Evolutionary conservation across 148 eudicot species (phyloP).

Genomic region (Vaccinium vitisidaea): DNA sequence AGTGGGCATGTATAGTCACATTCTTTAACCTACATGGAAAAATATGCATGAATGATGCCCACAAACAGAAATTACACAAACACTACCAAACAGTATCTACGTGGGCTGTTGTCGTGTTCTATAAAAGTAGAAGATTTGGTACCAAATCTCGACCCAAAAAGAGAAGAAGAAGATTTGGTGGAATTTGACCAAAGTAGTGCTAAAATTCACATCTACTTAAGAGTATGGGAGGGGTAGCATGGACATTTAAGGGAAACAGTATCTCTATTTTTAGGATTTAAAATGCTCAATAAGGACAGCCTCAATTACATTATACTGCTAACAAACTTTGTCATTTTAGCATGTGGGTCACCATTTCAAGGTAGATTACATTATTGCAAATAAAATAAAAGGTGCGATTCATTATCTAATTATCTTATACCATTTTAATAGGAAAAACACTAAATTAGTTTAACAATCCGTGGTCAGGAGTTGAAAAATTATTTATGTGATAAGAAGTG

Average conservation of each 20-base stretch:
- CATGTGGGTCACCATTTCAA: neutral
- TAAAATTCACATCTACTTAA: neutral
- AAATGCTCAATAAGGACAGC: neutral
- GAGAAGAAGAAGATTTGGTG: neutral
- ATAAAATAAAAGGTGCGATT: neutral
- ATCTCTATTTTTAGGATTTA: neutral
- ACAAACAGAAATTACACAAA: constrained; percentile 3
- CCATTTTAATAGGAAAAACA: neutral
- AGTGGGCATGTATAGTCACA: neutral
- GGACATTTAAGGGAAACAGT: neutral
- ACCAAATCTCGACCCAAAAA: too few relatives aligned
- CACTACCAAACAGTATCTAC: neutral
- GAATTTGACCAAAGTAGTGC: neutral
- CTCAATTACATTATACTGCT: neutral
- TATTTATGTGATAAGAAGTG: too few relatives aligned
- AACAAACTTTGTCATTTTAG: neutral
- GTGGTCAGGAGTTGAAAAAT: too few relatives aligned
- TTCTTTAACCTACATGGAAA: neutral
- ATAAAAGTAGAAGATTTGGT: neutral
- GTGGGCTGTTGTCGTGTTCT: neutral
- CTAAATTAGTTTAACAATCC: too few relatives aligned
- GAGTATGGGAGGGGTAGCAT: neutral
- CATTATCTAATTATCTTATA: neutral
- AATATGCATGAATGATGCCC: neutral
- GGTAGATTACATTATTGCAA: neutral